phyloP scores from a whole-genome alignment of 225 moss, liverwort and hornwort species.

The Physcomitrellopsis africana region DNA sequence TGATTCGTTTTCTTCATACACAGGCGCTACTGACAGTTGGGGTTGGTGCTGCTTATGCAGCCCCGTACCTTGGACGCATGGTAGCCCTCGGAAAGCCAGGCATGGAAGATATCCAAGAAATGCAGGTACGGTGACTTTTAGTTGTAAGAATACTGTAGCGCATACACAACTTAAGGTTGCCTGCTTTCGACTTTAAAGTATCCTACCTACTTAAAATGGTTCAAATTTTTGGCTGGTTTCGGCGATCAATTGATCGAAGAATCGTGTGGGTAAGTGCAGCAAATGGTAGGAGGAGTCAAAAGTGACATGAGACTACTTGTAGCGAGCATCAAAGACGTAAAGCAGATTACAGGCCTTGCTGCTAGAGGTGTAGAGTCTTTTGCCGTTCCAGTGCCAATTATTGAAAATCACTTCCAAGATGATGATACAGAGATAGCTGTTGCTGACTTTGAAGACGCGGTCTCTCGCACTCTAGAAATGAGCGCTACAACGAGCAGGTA shows the following conservation, averaged over 20 bases:
- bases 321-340: constrained; percentile 62
- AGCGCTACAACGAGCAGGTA: constrained; percentile 19
- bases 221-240: too few species aligned
- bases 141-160: too few species aligned
- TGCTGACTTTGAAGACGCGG: constrained; percentile 52
- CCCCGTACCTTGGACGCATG: constrained; percentile 72
- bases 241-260: neutral
- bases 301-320: constrained; percentile 70
- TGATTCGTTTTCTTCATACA: neutral
- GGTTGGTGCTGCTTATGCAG: constrained; percentile 72
- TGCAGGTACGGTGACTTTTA: constrained; percentile 46
- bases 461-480: constrained; percentile 39
- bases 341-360: constrained; percentile 57
- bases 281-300: constrained; percentile 48
- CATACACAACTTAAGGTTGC: too few species aligned
- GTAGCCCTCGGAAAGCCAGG: constrained; percentile 44
- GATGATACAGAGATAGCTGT: constrained; percentile 51
- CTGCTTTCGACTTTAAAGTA: too few species aligned
- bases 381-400: constrained; percentile 53
- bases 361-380: constrained; percentile 52
- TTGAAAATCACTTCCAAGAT: constrained; percentile 50
- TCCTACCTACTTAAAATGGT: too few species aligned
- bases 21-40: constrained; percentile 64
- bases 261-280: constrained; percentile 34
- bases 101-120: constrained; percentile 24